Conservation (phyloP, 208 protist genomes). For the Leishmania braziliensis region DNA sequence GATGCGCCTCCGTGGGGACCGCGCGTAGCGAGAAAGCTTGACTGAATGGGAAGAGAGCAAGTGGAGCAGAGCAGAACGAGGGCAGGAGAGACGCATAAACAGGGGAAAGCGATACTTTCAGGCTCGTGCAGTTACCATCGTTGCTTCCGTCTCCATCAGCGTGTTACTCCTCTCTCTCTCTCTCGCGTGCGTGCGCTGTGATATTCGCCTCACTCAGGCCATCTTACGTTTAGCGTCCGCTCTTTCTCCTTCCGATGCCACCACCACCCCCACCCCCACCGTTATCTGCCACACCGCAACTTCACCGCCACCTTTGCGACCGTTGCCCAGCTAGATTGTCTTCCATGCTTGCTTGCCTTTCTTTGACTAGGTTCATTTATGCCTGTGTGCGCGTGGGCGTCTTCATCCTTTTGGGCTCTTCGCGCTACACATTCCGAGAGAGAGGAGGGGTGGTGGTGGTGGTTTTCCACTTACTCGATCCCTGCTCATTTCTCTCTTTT, state of each 20-base stretch:
- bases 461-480: neutral
- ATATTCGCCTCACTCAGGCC: neutral
- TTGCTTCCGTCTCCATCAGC: neutral
- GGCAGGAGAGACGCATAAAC: neutral
- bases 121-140: neutral
- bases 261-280: neutral
- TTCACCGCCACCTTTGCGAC: neutral
- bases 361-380: neutral
- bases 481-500: neutral
- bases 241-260: neutral
- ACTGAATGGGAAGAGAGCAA: neutral
- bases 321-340: neutral
- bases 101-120: neutral
- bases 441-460: neutral
- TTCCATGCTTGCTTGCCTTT: neutral
- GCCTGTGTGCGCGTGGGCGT: neutral
- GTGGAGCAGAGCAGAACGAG: neutral
- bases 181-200: neutral
- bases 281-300: neutral
- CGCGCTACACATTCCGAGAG: neutral
- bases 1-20: conserved; percentile 96
- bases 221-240: neutral
- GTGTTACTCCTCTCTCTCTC: neutral
- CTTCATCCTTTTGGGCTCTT: neutral
- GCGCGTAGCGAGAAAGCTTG: conserved; percentile 24